Conservation (phyloP, 179 eudicot species). For the Vitellaria paradoxa region DNA sequence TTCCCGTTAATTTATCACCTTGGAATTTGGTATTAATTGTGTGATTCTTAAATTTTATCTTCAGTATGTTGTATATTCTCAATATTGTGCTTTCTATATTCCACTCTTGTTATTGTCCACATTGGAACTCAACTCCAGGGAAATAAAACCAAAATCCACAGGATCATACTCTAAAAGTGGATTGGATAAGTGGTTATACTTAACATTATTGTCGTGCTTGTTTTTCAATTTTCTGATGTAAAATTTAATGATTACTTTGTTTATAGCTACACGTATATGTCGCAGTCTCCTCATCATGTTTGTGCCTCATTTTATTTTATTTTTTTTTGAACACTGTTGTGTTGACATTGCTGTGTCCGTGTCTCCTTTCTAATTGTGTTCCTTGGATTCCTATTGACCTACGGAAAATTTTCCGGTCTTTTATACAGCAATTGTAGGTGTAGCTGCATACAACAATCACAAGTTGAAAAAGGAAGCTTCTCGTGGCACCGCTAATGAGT, state of each 20-base stretch:
- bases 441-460: conserved; percentile 84
- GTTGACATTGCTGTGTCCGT: too few relatives aligned
- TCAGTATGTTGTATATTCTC: not conserved
- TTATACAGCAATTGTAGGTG: conserved; percentile 86
- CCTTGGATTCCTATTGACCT: conserved; percentile 4
- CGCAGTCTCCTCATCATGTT: not conserved
- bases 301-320: too few relatives aligned
- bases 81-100: not conserved
- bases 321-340: too few relatives aligned
- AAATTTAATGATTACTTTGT: too few relatives aligned
- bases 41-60: not conserved
- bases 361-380: not conserved
- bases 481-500: conserved; percentile 37
- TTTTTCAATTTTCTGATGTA: too few relatives aligned
- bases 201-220: too few relatives aligned
- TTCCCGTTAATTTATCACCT: not conserved
- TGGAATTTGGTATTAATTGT: not conserved
- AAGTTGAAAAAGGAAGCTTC: conserved; percentile 79
- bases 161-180: too few relatives aligned
- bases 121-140: not conserved
- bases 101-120: too few relatives aligned
- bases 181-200: too few relatives aligned
- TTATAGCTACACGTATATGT: too few relatives aligned
- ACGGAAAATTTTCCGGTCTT: not conserved
- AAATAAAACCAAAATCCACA: not conserved